phyloP scores from a whole-genome alignment of 352 stramenopile genomes.

The Pythium volutum region DNA sequence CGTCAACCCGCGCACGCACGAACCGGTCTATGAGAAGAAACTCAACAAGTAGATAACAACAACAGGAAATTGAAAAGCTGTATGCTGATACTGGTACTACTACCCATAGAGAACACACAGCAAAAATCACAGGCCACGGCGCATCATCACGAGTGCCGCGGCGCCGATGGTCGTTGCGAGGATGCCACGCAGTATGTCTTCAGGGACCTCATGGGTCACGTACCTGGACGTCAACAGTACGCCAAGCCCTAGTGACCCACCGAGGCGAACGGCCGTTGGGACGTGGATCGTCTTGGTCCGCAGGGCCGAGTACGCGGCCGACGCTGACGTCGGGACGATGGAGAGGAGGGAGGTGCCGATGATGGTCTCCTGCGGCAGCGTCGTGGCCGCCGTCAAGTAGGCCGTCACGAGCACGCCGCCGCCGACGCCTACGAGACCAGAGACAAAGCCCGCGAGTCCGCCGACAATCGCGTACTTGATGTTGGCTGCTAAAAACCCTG shows the following conservation, averaged over 20 bases:
- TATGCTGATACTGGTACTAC: too few relatives aligned
- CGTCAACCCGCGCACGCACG: constrained; percentile 56
- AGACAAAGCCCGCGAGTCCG: constrained; percentile 73
- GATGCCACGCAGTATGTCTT: constrained; percentile 65
- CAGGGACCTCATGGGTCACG: constrained; percentile 69
- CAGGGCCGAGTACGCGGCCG: constrained; percentile 73
- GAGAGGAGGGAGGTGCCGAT: constrained; percentile 80
- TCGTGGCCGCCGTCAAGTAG: constrained; percentile 74
- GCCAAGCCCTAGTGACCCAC: constrained; percentile 52
- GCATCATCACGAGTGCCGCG: constrained; percentile 77
- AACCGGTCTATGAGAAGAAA: constrained; percentile 82
- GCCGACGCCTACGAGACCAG: constrained; percentile 72
- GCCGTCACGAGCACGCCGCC: constrained; percentile 84
- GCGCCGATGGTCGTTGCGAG: constrained; percentile 61
- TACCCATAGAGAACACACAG: too few relatives aligned
- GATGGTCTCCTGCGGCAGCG: constrained; percentile 74
- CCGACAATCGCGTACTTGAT: constrained; percentile 70
- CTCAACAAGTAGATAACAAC: constrained; percentile 53
- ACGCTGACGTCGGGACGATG: constrained; percentile 71
- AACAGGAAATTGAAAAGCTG: not conserved
- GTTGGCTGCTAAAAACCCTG: constrained; percentile 48
- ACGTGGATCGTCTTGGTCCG: constrained; percentile 70
- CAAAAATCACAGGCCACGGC: constrained; percentile 42
- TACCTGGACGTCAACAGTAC: constrained; percentile 81
- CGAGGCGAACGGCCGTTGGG: constrained; percentile 55